Evolutionary conservation across 768 basidiomycete genomes (phyloP).

Genomic region (Lentinula sp.): DNA sequence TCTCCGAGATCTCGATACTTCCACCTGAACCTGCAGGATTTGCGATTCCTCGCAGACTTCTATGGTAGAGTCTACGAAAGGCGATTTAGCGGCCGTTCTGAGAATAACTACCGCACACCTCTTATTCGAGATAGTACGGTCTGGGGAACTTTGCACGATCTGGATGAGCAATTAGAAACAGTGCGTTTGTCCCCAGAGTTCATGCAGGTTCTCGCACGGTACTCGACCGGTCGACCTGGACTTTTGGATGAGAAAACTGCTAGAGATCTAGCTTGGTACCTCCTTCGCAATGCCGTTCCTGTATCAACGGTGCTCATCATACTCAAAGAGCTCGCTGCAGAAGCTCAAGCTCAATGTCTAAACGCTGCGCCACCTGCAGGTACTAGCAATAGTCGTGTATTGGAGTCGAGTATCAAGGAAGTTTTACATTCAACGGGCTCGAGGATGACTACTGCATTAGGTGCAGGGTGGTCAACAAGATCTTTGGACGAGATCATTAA

Average conservation of each 20-base stretch:
- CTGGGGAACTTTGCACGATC: constrained; percentile 54
- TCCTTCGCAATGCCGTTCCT: constrained; percentile 63
- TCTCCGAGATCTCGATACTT: constrained; percentile 52
- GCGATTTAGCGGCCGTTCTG: constrained; percentile 65
- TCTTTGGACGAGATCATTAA: constrained; percentile 62
- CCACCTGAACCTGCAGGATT: constrained; percentile 64
- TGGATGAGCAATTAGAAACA: constrained; percentile 51
- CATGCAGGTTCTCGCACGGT: constrained; percentile 37
- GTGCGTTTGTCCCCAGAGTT: constrained; percentile 37
- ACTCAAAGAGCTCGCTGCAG: constrained; percentile 53
- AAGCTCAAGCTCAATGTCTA: constrained; percentile 55
- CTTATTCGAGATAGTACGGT: constrained; percentile 71
- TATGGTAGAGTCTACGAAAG: constrained; percentile 71
- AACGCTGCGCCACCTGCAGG: constrained; percentile 46
- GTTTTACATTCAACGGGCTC: constrained; percentile 83
- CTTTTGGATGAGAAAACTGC: constrained; percentile 9
- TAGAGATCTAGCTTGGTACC: constrained; percentile 59
- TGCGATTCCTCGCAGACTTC: constrained; percentile 71
- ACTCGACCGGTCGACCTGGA: constrained; percentile 48
- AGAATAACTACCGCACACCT: constrained; percentile 59
- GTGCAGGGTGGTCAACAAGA: constrained; percentile 67
- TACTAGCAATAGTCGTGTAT: constrained; percentile 25
- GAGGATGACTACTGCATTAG: constrained; percentile 66
- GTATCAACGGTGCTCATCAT: constrained; percentile 61
- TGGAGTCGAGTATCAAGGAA: constrained; percentile 64